These are phyloP conservation scores for Tulasnella calospora DNA, from an alignment of 768 basidiomycete species.

Conservation along the genomic window DNA sequence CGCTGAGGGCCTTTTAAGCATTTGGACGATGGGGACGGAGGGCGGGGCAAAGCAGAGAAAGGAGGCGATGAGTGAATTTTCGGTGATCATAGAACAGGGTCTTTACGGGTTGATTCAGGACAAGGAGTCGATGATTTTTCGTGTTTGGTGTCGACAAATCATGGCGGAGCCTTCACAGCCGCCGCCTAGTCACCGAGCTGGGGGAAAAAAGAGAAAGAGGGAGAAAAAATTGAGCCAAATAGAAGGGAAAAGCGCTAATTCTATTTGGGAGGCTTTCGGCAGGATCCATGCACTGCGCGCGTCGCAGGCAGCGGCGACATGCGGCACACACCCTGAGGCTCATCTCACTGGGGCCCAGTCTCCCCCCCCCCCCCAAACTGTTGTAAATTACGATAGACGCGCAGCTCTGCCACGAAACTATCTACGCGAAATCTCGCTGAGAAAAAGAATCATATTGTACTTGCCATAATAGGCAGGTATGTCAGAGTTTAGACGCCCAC, in stretches of 20 bases:
- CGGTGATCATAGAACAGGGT: background rate
- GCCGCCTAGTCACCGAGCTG: background rate
- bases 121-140: background rate
- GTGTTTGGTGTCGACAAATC: background rate
- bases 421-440: constrained; percentile 1
- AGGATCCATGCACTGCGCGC: background rate
- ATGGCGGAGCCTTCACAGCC: background rate
- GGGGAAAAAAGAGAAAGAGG: background rate
- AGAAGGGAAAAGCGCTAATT: background rate
- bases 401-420: background rate
- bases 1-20: background rate
- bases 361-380: background rate
- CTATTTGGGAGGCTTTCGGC: background rate
- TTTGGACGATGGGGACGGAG: background rate
- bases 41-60: background rate
- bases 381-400: background rate
- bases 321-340: background rate
- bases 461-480: background rate
- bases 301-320: background rate
- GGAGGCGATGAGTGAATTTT: background rate
- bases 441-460: background rate
- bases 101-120: background rate
- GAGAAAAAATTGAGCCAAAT: background rate
- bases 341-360: background rate
- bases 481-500: background rate